Percentiles rank a stretch among this genome's conserved stretches.
These are phyloP conservation scores for Gracilaria gracilis DNA, from an alignment of 23 red algal genomes.

Conservation along the genomic window DNA sequence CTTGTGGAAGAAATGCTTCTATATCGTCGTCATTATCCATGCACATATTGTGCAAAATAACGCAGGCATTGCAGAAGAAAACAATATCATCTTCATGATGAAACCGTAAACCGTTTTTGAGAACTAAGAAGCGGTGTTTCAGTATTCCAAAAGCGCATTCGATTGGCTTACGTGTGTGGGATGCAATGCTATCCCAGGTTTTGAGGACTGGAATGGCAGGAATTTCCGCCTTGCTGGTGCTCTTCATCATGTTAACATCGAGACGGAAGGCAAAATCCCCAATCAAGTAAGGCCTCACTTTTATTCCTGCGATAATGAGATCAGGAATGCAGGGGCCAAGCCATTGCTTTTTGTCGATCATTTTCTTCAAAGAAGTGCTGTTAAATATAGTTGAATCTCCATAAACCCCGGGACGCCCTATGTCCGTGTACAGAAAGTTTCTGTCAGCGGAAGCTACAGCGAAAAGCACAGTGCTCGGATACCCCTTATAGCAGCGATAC, in stretches of 20 bases:
- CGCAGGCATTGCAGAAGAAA: conserved; percentile 23
- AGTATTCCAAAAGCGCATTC: conserved; percentile 5
- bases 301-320: background rate
- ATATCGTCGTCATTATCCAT: background rate
- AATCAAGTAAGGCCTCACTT: conserved; percentile 5
- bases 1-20: background rate
- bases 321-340: background rate
- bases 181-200: conserved; percentile 22
- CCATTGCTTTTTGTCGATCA: conserved; percentile 2
- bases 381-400: conserved; percentile 19
- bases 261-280: conserved; percentile 39
- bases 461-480: conserved; percentile 20
- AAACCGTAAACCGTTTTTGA: background rate
- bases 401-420: conserved; percentile 21
- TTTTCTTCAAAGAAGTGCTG: conserved; percentile 13
- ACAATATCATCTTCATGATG: background rate
- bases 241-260: conserved; percentile 17
- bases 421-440: conserved; percentile 1
- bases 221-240: background rate
- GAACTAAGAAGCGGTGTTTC: background rate
- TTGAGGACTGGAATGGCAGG: background rate
- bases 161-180: background rate
- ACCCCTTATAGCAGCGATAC: conserved; percentile 29
- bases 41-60: no score
- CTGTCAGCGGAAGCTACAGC: background rate